A percentile compares a stretch with the other conserved stretches of the same genome.
Conservation (phyloP, 2,329 filamentous ascomycete genomes). For the Fusarium torreyae region DNA sequence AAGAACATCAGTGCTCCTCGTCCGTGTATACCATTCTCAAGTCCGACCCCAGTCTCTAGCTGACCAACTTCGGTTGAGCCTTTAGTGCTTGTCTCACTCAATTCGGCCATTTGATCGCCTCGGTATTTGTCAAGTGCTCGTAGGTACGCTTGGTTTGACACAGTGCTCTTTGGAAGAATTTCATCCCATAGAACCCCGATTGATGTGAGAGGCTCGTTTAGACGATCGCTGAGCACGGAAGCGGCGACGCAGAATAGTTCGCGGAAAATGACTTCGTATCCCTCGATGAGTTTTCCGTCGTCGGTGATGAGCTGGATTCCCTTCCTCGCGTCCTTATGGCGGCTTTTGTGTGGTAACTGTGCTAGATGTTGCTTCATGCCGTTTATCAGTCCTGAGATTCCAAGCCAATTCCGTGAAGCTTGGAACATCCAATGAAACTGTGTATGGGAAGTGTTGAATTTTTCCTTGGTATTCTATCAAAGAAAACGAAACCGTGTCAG, state of each 20-base stretch:
- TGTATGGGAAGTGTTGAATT: constrained; percentile 81
- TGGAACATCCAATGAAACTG: constrained; percentile 91
- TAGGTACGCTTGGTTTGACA: constrained; percentile 36
- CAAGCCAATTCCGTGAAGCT: constrained; percentile 82
- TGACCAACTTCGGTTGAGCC: constrained; percentile 45
- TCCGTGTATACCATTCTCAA: constrained; percentile 62
- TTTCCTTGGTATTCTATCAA: constrained; percentile 69
- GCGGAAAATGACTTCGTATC: constrained; percentile 83
- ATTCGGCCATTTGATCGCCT: constrained; percentile 4
- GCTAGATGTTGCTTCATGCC: constrained; percentile 80
- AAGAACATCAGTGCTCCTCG: constrained; percentile 87
- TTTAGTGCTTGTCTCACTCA: constrained; percentile 21
- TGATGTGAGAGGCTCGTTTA: constrained; percentile 73
- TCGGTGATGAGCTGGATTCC: constrained; percentile 64
- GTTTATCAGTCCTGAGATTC: constrained; percentile 76
- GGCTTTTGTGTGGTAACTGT: constrained; percentile 56
- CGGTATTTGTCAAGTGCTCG: constrained; percentile 30
- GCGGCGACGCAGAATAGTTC: constrained; percentile 88
- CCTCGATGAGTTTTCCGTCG: constrained; percentile 71
- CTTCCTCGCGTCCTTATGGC: constrained; percentile 30
- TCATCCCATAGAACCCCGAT: constrained; percentile 82
- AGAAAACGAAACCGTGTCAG: constrained; percentile 9
- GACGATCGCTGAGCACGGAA: constrained; percentile 75
- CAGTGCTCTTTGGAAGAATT: constrained; percentile 75
- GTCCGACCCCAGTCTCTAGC: constrained; percentile 58